These are phyloP conservation scores for Termitomyces sp. DNA, from an alignment of 768 basidiomycete species.

Conservation along the genomic window DNA sequence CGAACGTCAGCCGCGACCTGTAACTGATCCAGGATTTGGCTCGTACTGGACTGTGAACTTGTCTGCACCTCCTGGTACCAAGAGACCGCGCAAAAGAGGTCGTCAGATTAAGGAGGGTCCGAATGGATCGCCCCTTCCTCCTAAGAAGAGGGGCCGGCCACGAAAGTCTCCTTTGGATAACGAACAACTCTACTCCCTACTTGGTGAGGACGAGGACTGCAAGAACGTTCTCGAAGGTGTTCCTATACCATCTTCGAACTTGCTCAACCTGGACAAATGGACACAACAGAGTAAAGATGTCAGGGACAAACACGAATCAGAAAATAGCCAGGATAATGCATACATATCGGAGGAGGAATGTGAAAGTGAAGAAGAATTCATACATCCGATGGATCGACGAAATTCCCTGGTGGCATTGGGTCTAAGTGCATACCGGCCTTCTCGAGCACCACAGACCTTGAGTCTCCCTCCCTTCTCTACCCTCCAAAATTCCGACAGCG, in stretches of 20 bases:
- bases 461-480: constrained; percentile 39
- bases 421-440: constrained; percentile 27
- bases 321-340: constrained; percentile 13
- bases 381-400: constrained; percentile 38
- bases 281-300: not conserved
- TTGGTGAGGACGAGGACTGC: constrained; percentile 17
- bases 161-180: constrained; percentile 20
- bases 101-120: constrained; percentile 43
- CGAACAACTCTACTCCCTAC: constrained; percentile 4
- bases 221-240: constrained; percentile 4
- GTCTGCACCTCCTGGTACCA: constrained; percentile 78
- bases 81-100: constrained; percentile 78
- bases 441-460: constrained; percentile 23
- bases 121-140: constrained; percentile 15
- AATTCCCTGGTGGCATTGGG: constrained; percentile 25
- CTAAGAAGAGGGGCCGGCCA: constrained; percentile 38
- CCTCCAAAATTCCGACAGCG: constrained; percentile 32
- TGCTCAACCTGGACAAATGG: not conserved
- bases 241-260: not conserved
- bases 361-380: constrained; percentile 66
- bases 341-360: constrained; percentile 40
- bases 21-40: constrained; percentile 81
- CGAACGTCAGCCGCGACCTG: constrained; percentile 75
- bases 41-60: constrained; percentile 92
- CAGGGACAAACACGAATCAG: constrained; percentile 11